These are phyloP conservation scores for Cryptococcus hybrid DNA, from an alignment of 1,284 basidiomycete species.

Conservation along the genomic window DNA sequence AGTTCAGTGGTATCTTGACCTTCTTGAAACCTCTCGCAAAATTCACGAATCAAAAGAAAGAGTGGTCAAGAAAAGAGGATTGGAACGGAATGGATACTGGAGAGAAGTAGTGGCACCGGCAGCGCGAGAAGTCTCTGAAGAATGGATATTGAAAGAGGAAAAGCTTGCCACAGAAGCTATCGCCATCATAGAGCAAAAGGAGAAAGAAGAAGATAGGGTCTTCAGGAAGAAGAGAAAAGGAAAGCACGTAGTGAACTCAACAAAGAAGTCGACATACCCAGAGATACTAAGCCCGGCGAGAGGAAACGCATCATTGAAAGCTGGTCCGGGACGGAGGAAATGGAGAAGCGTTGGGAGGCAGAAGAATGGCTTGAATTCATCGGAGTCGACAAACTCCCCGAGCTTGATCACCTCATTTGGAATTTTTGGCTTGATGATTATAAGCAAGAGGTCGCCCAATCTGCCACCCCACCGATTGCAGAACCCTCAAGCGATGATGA, in stretches of 20 bases:
- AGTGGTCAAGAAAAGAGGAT: constrained; percentile 7
- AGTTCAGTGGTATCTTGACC: constrained; percentile 61
- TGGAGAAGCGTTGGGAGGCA: constrained; percentile 9
- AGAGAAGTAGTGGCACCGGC: constrained; percentile 27
- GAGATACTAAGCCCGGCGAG: background rate
- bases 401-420: background rate
- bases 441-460: background rate
- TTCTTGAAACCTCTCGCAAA: constrained; percentile 41
- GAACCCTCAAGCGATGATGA: background rate
- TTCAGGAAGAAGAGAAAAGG: background rate
- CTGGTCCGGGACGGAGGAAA: background rate
- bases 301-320: background rate
- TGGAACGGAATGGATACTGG: background rate
- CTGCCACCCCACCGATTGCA: background rate
- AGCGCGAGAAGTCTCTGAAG: constrained; percentile 58
- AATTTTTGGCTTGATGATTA: background rate
- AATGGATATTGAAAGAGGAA: constrained; percentile 65
- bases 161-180: constrained; percentile 49
- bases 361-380: constrained; percentile 14
- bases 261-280: too few species aligned
- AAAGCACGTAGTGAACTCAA: background rate
- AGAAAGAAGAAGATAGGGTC: background rate
- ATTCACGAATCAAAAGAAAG: background rate
- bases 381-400: constrained; percentile 4
- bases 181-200: constrained; percentile 2